Percentiles rank a stretch among this genome's conserved stretches.
These are phyloP conservation scores for Parachlorella kessleri DNA, from an alignment of 139 green algal species.

Conservation along the genomic window DNA sequence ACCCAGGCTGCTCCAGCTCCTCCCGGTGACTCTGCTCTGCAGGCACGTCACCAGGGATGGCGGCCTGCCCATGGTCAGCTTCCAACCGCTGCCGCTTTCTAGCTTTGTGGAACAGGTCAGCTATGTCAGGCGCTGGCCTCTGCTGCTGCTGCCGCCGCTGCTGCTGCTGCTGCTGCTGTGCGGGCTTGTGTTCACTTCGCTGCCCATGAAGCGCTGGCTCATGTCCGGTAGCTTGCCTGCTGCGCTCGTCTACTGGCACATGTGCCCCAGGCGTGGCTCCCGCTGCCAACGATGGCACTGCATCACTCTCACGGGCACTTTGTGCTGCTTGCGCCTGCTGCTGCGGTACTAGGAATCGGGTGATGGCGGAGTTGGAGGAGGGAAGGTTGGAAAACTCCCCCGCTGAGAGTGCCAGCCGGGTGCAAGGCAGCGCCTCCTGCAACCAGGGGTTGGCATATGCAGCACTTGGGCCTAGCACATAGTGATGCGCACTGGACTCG, in stretches of 20 bases:
- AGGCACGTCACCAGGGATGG: no score
- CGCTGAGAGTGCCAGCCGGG: constrained; percentile 62
- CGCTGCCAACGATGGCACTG: no score
- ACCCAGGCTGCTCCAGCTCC: background rate
- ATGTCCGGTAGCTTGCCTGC: no score
- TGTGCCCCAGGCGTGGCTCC: no score
- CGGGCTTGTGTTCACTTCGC: no score
- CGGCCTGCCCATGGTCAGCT: background rate
- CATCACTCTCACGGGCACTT: no score
- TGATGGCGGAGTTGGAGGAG: constrained; percentile 25
- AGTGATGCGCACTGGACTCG: no score
- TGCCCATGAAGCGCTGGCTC: no score
- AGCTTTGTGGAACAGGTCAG: background rate
- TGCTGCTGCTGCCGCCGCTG: background rate
- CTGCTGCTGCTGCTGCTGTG: background rate
- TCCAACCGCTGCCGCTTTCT: background rate
- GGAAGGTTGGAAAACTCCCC: constrained; percentile 52
- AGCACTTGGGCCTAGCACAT: no score
- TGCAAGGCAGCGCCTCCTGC: constrained; percentile 63
- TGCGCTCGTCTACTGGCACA: no score
- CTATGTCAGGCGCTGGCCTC: background rate
- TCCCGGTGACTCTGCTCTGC: background rate
- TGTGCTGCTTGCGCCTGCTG: background rate
- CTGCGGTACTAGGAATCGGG: constrained; percentile 39
- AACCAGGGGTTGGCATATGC: no score